phyloP scores from a whole-genome alignment of 2,329 filamentous ascomycete species.

The Clonostachys rhizophaga region DNA sequence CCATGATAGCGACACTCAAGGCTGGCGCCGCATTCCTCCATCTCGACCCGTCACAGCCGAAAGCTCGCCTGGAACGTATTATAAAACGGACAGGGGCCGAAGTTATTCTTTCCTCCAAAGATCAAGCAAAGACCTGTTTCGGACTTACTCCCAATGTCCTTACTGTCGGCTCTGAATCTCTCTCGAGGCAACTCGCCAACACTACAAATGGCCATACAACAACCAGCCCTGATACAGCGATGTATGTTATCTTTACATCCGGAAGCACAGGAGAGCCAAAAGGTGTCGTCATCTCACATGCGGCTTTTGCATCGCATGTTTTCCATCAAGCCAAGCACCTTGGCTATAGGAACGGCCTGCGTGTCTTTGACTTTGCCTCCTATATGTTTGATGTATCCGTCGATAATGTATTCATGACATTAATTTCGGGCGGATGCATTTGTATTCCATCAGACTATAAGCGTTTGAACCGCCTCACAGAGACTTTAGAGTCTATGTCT shows the following conservation, averaged over 20 bases:
- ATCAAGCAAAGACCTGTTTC: background rate
- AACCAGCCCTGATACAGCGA: background rate
- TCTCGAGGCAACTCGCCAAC: too few relatives aligned
- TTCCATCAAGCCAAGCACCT: background rate
- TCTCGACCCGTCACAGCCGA: conserved; percentile 25
- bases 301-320: background rate
- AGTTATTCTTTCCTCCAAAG: conserved; percentile 7
- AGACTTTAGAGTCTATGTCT: conserved; percentile 6
- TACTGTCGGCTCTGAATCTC: background rate
- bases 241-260: conserved; percentile 4
- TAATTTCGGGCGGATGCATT: conserved; percentile 18
- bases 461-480: conserved; percentile 24
- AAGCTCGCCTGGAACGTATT: conserved; percentile 2
- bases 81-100: conserved; percentile 1
- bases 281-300: conserved; percentile 3
- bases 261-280: conserved; percentile 4
- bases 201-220: too few relatives aligned
- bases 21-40: conserved; percentile 21
- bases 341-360: background rate
- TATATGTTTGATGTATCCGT: conserved; percentile 6
- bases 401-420: conserved; percentile 4
- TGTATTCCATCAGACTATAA: conserved; percentile 30
- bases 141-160: background rate
- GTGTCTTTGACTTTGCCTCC: conserved; percentile 2
- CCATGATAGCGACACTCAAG: conserved; percentile 24